Evolutionary conservation across 2,329 filamentous ascomycete species (phyloP), one percentile per base, ranked within the genome.

Genomic region (Apiospora malaysiana): DNA sequence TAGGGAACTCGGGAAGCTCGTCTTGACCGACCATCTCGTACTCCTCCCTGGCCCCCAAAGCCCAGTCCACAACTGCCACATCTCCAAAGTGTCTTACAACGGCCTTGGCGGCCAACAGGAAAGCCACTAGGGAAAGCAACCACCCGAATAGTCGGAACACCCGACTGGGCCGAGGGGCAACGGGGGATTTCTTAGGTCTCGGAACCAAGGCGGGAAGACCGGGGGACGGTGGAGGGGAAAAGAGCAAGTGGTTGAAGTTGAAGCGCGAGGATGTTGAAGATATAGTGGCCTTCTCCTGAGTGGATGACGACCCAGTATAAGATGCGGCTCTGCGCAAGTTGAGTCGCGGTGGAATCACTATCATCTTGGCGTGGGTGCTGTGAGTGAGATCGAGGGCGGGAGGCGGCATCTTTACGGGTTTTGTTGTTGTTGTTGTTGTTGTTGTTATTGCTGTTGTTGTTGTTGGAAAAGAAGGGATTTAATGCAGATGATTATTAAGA

Each of bases 1-100:
- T 92, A 0, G 93, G 91, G 73, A 93, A 90, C 40, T 91, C 86
- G 0, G 93, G 93, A n/a, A 94, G 80, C 56, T 84, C 84, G 72
- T 90, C 87, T 72, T 89, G 89, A 47, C 86, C 88, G 9, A 93
- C 87, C 85, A 93, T 90, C 76, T 93, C 91, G 78, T 90, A 91
- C 68, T 89, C 83, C 66, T 87, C 83, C 23, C 80, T 81, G 21
- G 79, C 77, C 14, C 81, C 75, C 4, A 81, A 78, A 21, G 81
- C 78, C 81, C 84, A 86, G 68, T 78, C 79, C 63, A 84, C 78
- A 23, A 78, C 77, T 49, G 75, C 79, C 68, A 81, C 75, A 32
- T 73, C 74, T 45, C 75, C 76, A 49, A 78, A 75, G 18, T 78
- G 77, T 27, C 78, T 79, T 40, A 84, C 72, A 45, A 80, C 72